Conservation (phyloP, 75 land plant species). For the Chamaecyparis obtusa region DNA sequence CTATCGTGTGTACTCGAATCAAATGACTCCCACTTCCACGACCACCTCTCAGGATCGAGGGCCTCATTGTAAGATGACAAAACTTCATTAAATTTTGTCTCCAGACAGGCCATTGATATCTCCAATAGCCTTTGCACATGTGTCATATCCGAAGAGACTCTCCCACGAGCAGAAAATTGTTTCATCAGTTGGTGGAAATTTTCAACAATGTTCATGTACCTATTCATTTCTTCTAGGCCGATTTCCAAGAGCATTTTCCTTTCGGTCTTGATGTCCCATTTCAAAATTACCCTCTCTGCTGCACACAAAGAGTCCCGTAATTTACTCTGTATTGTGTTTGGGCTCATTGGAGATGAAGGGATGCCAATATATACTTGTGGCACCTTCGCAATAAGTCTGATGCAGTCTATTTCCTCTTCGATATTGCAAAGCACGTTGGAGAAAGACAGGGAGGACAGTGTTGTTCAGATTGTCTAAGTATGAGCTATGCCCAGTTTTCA, state of each 20-base stretch:
- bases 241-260: conserved; percentile 15
- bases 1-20: background rate
- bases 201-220: conserved; percentile 25
- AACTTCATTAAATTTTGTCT: conserved; percentile 64
- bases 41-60: conserved; percentile 28
- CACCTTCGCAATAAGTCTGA: too few species aligned
- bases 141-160: conserved; percentile 29
- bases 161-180: conserved; percentile 4
- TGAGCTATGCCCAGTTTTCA: too few species aligned
- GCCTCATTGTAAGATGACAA: conserved; percentile 25
- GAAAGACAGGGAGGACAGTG: too few species aligned
- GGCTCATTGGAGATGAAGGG: too few species aligned
- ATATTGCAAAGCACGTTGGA: too few species aligned
- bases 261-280: conserved; percentile 22
- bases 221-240: conserved; percentile 22
- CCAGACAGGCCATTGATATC: conserved; percentile 56
- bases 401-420: too few species aligned
- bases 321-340: too few species aligned
- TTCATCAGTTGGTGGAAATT: conserved; percentile 41
- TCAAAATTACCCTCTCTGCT: conserved; percentile 26
- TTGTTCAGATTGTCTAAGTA: too few species aligned
- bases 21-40: background rate
- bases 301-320: too few species aligned
- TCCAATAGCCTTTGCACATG: conserved; percentile 59
- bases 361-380: too few species aligned